phyloP scores from a whole-genome alignment of 768 basidiomycete species.

The Leccinellum albellum region DNA sequence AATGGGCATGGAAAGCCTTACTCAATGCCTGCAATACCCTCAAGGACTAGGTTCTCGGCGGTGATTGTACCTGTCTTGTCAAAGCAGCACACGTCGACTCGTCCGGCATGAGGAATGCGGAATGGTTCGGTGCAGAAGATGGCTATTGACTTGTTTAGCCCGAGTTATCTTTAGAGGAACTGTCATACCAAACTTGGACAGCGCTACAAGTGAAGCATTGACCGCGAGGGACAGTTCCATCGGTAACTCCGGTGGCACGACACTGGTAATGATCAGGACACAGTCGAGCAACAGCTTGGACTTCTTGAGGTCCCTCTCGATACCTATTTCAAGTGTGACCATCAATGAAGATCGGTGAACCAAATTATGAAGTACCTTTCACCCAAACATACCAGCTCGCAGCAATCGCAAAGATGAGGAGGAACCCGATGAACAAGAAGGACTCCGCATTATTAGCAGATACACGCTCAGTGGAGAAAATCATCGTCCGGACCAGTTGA shows the following conservation, averaged over 20 bases:
- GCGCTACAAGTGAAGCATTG: slow-evolving; percentile 88
- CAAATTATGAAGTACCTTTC: slow-evolving; percentile 57
- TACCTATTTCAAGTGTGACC: slow-evolving; percentile 46
- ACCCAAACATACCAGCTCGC: slow-evolving; percentile 99
- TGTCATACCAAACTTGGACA: slow-evolving; percentile 83
- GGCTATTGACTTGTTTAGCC: slow-evolving; percentile 44
- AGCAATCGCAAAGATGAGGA: slow-evolving; percentile 95
- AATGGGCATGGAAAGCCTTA: slow-evolving; percentile 38
- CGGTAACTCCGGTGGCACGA: slow-evolving; percentile 95
- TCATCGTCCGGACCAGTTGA: slow-evolving; percentile 97
- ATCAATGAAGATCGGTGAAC: neutral
- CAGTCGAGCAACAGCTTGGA: slow-evolving; percentile 94
- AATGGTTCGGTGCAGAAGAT: slow-evolving; percentile 99
- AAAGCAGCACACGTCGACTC: slow-evolving; percentile 97
- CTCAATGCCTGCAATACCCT: slow-evolving; percentile 91
- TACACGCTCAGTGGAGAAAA: slow-evolving; percentile 95
- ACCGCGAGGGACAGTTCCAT: slow-evolving; percentile 98
- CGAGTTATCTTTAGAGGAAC: neutral
- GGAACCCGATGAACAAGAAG: slow-evolving; percentile 97
- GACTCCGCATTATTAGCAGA: slow-evolving; percentile 95
- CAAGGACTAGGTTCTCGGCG: slow-evolving; percentile 89
- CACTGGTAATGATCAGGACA: slow-evolving; percentile 93
- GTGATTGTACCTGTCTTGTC: slow-evolving; percentile 99
- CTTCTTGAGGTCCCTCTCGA: slow-evolving; percentile 90
- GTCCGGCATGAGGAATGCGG: slow-evolving; percentile 92